phyloP scores from a whole-genome alignment of 139 green algal species.

The Chlamydomonas incerta region DNA sequence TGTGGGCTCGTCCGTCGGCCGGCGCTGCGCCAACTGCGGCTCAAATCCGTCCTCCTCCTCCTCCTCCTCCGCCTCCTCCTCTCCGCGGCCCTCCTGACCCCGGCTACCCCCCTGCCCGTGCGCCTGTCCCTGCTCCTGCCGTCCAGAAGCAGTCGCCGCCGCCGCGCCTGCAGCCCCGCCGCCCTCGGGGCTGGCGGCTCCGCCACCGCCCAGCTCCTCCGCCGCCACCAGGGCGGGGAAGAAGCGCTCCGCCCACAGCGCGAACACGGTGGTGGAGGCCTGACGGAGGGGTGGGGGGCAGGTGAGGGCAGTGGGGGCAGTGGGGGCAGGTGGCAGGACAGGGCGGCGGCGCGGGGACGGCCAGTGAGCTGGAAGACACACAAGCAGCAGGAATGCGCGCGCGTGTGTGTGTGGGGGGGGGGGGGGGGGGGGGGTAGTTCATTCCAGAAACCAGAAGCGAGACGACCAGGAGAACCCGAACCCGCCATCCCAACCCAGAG shows the following conservation, averaged over 20 bases:
- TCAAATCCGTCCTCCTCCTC: background rate
- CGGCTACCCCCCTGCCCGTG: background rate
- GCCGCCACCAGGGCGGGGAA: slow-evolving; percentile 27
- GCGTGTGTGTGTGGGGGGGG: too few species aligned
- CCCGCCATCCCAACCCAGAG: too few species aligned
- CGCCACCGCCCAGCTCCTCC: background rate
- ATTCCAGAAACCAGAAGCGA: too few species aligned
- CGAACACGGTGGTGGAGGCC: slow-evolving; percentile 24
- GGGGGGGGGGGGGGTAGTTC: too few species aligned
- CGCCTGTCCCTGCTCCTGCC: background rate
- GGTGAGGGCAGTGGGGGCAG: background rate
- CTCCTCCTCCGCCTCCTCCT: background rate
- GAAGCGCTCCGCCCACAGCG: slow-evolving; percentile 12
- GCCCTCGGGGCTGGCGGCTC: too few species aligned
- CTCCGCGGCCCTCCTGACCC: too few species aligned
- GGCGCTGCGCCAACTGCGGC: background rate
- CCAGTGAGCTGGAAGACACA: too few species aligned
- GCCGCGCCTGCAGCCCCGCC: background rate
- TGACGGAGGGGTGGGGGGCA: background rate
- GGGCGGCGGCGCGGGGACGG: too few species aligned
- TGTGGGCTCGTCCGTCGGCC: background rate
- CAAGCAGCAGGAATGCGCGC: too few species aligned
- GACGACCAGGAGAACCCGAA: too few species aligned
- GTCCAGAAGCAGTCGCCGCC: background rate
- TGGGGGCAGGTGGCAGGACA: background rate